phyloP scores from a whole-genome alignment of 1,139 yeast species.

The Lodderomyces elongisporus region DNA sequence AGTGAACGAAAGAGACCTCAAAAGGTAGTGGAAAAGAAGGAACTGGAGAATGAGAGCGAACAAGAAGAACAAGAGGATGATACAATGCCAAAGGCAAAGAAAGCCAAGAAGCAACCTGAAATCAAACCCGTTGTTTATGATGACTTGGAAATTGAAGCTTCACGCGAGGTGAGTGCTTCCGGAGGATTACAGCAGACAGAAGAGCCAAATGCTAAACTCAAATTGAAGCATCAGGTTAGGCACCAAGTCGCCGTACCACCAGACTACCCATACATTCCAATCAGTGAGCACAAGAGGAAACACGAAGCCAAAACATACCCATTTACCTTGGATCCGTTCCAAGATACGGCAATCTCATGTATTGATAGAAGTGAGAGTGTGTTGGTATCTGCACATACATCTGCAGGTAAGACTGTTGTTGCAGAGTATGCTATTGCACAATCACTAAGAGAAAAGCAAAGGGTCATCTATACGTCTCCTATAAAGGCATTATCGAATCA shows the following conservation, averaged over 20 bases:
- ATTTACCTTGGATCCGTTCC: slow-evolving; percentile 90
- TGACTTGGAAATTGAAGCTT: slow-evolving; percentile 85
- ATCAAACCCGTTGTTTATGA: slow-evolving; percentile 76
- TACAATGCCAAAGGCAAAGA: slow-evolving; percentile 8
- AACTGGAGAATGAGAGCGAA: slow-evolving; percentile 5
- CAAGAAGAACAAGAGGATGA: slow-evolving; percentile 7
- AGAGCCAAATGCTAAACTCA: slow-evolving; percentile 51
- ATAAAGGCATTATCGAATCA: slow-evolving; percentile 96
- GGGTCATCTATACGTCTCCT: slow-evolving; percentile 96
- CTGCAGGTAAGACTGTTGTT: slow-evolving; percentile 98
- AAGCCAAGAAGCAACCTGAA: slow-evolving; percentile 21
- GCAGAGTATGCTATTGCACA: slow-evolving; percentile 99
- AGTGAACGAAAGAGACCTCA: slow-evolving; percentile 9
- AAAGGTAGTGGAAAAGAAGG: slow-evolving; percentile 6
- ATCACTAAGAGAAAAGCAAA: slow-evolving; percentile 81
- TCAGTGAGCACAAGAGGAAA: slow-evolving; percentile 72
- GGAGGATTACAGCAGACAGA: slow-evolving; percentile 53
- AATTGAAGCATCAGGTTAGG: slow-evolving; percentile 86
- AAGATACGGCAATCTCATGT: slow-evolving; percentile 91
- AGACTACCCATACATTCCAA: slow-evolving; percentile 79
- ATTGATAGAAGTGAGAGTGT: slow-evolving; percentile 95
- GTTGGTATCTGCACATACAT: slow-evolving; percentile 94
- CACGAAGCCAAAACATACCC: slow-evolving; percentile 86
- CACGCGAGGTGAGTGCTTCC: slow-evolving; percentile 79
- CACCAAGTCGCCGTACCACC: slow-evolving; percentile 98